phyloP scores from a whole-genome alignment of 225 moss, liverwort and hornwort genomes.

The Thuidium tamariscinum region DNA sequence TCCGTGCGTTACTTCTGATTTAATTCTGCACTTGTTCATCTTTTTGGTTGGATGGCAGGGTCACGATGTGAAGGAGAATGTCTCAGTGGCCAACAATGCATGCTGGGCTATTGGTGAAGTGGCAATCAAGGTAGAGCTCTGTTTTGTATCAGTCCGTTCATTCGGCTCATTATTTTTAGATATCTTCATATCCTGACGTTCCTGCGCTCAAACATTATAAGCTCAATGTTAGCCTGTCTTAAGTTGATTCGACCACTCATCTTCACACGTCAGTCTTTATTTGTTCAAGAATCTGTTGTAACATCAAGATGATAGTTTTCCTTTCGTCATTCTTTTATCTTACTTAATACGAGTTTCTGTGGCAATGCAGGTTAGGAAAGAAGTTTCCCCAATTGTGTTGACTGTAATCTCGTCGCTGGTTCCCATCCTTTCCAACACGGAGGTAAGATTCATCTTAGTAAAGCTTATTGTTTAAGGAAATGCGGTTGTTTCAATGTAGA shows the following conservation, averaged over 20 bases:
- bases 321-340: not conserved
- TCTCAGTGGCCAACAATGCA: slow-evolving; percentile 95
- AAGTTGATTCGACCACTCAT: not conserved
- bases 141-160: not conserved
- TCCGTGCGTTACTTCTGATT: not conserved
- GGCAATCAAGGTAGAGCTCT: slow-evolving; percentile 66
- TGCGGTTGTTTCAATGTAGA: not conserved
- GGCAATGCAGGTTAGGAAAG: slow-evolving; percentile 68
- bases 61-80: slow-evolving; percentile 88
- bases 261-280: not conserved
- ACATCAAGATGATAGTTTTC: not conserved
- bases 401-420: slow-evolving; percentile 90
- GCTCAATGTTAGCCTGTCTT: not conserved
- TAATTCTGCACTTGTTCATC: not conserved
- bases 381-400: slow-evolving; percentile 89
- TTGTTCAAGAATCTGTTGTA: not conserved
- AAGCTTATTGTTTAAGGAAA: not conserved
- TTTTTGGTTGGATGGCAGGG: slow-evolving; percentile 50
- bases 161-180: not conserved
- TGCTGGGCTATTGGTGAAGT: slow-evolving; percentile 99
- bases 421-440: slow-evolving; percentile 82
- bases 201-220: not conserved
- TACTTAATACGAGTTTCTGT: not conserved
- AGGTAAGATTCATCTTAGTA: slow-evolving; percentile 37
- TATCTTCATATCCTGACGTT: not conserved